Base-by-base conservation (phyloP, 2,329 filamentous ascomycete species). In the Corinectria fuckeliana region DNA sequence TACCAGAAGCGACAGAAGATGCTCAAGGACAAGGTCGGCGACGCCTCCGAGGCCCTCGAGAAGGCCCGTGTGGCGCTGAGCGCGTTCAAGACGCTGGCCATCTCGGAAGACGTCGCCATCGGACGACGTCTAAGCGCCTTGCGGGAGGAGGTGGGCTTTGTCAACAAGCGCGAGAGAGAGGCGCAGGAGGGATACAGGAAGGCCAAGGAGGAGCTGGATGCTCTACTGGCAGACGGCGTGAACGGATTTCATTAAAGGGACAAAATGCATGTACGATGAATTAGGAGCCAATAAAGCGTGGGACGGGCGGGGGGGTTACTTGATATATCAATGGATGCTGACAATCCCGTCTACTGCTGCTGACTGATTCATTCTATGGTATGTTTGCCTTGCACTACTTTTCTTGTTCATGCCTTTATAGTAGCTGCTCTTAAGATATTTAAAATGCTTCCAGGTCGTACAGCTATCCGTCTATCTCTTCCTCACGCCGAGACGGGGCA, bases 1-100 rank as follows among this genome's bases (percentile, higher is more conserved):
- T 99, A 99, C 77, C 89, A 93, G 74, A 88, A 93, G 67, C 90
- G 95, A 28, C 88, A 92, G 30, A 93, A 93, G 75, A 88, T 87
- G 67, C 83, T 99, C 23, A 86, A 88, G 20, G 85, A 88, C 60
- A 98, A 97, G 79, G 91, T 96, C 62, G 76, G 78, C 16, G 91
- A 93, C 65, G 91, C 92, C 1, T 86, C 88, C 23, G 85, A 88
- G 18, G 90, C 90, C 2, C 81, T 97, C 13, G 86, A 89, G 57
- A 91, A 91, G 77, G 90, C 91, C 3, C 86, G 79, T 47, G 80
- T 87, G 53, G 91, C 92, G 1, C 81, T 96, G 0, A 85, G 90
- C 67, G 87, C 88, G 1, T 93, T 94, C 77, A 85, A 85, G 67
- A 90, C 89, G 5, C 81, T 96, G 61, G 88, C 91, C 65, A 86